Conservation (phyloP, 768 basidiomycete genomes). For the Russula vinacea region DNA sequence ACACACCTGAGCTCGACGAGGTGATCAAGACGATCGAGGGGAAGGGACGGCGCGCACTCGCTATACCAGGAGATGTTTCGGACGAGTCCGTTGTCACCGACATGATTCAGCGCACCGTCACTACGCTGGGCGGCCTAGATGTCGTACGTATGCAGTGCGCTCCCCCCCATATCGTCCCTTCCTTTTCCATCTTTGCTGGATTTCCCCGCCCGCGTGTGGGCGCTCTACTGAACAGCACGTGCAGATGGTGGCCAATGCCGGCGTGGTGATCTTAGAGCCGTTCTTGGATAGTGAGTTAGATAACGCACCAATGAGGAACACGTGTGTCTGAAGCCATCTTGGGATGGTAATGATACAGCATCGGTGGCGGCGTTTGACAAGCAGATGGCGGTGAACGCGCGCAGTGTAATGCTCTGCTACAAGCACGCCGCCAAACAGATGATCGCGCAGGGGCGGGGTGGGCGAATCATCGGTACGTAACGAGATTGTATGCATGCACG, state of each 20-base stretch:
- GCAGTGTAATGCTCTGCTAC: constrained; percentile 32
- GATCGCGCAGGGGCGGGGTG: constrained; percentile 27
- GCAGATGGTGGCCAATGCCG: constrained; percentile 29
- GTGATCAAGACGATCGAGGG: constrained; percentile 6
- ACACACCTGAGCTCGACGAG: constrained; percentile 2
- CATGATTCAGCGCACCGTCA: constrained; percentile 17
- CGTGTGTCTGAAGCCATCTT: neutral
- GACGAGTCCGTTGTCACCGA: constrained; percentile 8
- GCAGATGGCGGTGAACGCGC: constrained; percentile 19
- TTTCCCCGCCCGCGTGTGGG: too few relatives aligned
- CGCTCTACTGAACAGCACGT: neutral
- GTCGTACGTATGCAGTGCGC: constrained; percentile 19
- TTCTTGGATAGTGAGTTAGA: constrained; percentile 12
- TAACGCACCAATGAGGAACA: neutral
- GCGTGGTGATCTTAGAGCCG: neutral
- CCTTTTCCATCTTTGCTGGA: neutral
- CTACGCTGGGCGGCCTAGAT: constrained; percentile 22
- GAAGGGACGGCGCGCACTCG: constrained; percentile 17
- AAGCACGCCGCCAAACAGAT: constrained; percentile 31
- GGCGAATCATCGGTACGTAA: constrained; percentile 27
- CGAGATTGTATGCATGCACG: neutral
- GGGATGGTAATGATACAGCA: neutral
- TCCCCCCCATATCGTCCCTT: neutral
- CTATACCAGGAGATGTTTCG: constrained; percentile 18
- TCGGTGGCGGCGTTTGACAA: constrained; percentile 15